Evolutionary conservation across 306 rosid species (phyloP).

Genomic region (Lathyrus tuberosus): DNA sequence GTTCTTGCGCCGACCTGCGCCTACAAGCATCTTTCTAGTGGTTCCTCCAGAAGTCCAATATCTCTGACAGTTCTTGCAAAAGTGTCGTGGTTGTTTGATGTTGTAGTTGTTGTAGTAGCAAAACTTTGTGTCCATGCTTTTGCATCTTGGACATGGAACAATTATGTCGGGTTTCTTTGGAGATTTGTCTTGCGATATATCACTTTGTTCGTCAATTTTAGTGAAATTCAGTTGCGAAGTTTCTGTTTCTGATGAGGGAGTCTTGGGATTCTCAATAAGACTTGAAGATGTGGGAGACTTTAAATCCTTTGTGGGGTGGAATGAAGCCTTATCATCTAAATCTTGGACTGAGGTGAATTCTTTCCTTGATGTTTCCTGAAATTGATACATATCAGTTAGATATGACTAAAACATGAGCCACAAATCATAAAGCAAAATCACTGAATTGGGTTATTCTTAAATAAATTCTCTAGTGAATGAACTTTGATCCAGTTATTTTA

Average conservation of each 20-base stretch:
- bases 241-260: slow-evolving; percentile 58
- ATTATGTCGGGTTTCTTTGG: slow-evolving; percentile 77
- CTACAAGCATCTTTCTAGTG: slow-evolving; percentile 80
- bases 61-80: slow-evolving; percentile 90
- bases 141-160: slow-evolving; percentile 83
- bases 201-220: slow-evolving; percentile 58
- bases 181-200: slow-evolving; percentile 53
- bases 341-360: slow-evolving; percentile 47
- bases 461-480: too few species aligned
- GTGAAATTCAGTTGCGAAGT: slow-evolving; percentile 47
- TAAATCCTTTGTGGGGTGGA: slow-evolving; percentile 46
- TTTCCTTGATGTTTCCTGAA: slow-evolving; percentile 57
- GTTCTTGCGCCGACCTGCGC: slow-evolving; percentile 92
- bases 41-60: slow-evolving; percentile 96
- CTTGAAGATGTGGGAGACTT: slow-evolving; percentile 54
- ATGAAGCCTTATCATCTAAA: slow-evolving; percentile 39
- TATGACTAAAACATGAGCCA: not conserved
- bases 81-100: slow-evolving; percentile 86
- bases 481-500: too few species aligned
- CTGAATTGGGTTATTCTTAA: too few species aligned
- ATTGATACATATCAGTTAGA: slow-evolving; percentile 27
- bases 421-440: not conserved
- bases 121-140: slow-evolving; percentile 88
- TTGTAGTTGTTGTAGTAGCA: slow-evolving; percentile 90
- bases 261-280: slow-evolving; percentile 50